Evolutionary conservation across 805 yeast genomes (phyloP), one percentile per base, ranked within the genome.

Genomic region (Hanseniaspora jakobsenii): DNA sequence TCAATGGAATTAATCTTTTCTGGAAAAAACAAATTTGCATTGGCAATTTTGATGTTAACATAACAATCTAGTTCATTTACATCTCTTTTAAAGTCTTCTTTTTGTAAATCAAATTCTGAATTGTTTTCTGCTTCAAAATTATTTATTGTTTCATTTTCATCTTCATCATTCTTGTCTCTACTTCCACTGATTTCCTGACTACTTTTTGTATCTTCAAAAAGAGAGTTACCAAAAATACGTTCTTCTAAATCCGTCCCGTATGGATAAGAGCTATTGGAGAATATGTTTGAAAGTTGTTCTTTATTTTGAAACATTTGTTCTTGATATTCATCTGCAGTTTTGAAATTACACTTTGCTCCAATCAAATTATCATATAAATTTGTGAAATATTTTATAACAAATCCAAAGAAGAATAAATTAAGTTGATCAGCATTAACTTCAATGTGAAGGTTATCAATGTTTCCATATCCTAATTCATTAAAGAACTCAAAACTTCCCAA

Each of bases 311-410:
- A 49, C 13, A 55, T 49, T 14, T 56, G 55, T 17, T 56, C 60
- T 3, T 77, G 72, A 51, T 78, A 87, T 57, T 89, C 98, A 50
- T 84, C 91, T 36, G 85, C 70, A 0, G 97, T 91, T 51, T 73
- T 77, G 57, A 91, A 91, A 52, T 78, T 83, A n/a, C 74, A 69
- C 49, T 71, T 69, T 36, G 83, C 91, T 2, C 98, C 98, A 59
- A 91, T 82, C 57, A 91, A 89, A 56, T 91, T 91, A 55, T 83
- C 95, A 37, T 79, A 72, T 38, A 91, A 66, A 13, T 75, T 71
- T 66, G 86, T 74, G 32, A 89, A 64, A 57, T 81, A 85, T 50
- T 79, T 74, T 6, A 85, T 67, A 6, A 86, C 69, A 57, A 75
- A 81, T 0, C 98, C 98, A 56, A 82, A 82, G 36, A 80, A 73